phyloP scores from a whole-genome alignment of 139 green algal species.

The Chlorella sp. region DNA sequence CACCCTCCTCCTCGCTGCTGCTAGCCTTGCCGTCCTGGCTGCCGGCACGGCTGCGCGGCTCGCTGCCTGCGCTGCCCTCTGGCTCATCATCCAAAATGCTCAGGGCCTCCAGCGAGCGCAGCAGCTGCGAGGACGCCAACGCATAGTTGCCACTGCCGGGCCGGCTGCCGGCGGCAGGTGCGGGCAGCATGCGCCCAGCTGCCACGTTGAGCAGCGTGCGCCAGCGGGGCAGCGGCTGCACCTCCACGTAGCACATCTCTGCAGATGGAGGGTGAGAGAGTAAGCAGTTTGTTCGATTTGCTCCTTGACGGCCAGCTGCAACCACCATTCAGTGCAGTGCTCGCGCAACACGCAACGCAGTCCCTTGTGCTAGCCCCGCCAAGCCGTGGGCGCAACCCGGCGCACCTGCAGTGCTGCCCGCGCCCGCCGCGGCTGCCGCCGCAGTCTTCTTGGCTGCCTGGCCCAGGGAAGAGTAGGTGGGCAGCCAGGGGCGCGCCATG shows the following conservation, averaged over 20 bases:
- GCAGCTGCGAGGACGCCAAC: background rate
- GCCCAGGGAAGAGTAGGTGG: conserved; percentile 33
- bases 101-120: conserved; percentile 13
- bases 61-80: background rate
- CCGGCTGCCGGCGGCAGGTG: background rate
- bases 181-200: conserved; percentile 16
- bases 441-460: background rate
- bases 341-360: too few relatives aligned
- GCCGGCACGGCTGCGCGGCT: too few relatives aligned
- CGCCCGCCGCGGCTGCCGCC: background rate
- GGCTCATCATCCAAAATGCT: background rate
- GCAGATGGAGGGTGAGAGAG: too few relatives aligned
- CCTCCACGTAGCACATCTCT: conserved; percentile 25
- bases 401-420: background rate
- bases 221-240: conserved; percentile 30
- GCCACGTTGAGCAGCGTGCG: conserved; percentile 26
- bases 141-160: background rate
- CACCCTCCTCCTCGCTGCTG: background rate
- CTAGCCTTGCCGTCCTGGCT: background rate
- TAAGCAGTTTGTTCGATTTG: too few relatives aligned
- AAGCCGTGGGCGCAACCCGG: background rate
- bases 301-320: too few relatives aligned
- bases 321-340: too few relatives aligned
- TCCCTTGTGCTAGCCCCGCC: too few relatives aligned
- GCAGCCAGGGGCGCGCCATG: conserved; percentile 36